These are phyloP conservation scores for Ogataea ramenticola DNA, from an alignment of 805 yeast species.

Conservation along the genomic window DNA sequence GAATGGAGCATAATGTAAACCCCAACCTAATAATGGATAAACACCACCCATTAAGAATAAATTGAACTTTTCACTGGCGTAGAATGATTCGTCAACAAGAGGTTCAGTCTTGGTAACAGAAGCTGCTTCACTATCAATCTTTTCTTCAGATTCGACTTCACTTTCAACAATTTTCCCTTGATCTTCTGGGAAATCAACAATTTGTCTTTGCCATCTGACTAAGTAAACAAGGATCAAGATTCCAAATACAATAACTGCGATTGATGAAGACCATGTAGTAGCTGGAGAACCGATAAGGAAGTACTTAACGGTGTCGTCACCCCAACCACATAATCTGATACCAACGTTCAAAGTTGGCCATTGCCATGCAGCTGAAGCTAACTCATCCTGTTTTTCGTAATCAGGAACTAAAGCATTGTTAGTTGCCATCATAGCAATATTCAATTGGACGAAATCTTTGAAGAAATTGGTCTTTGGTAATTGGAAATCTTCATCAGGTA, in stretches of 20 bases:
- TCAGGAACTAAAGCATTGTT: slow-evolving; percentile 80
- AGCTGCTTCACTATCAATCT: neutral
- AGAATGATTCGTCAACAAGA: neutral
- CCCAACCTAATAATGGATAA: slow-evolving; percentile 88
- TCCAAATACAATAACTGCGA: slow-evolving; percentile 49
- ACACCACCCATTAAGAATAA: slow-evolving; percentile 55
- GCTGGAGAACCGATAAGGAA: slow-evolving; percentile 73
- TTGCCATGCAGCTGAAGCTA: slow-evolving; percentile 76
- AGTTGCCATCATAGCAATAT: slow-evolving; percentile 84
- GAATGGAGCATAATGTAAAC: slow-evolving; percentile 82
- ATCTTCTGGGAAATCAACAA: slow-evolving; percentile 41
- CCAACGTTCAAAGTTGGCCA: slow-evolving; percentile 82
- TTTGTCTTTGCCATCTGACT: slow-evolving; percentile 81
- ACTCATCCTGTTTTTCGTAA: slow-evolving; percentile 60
- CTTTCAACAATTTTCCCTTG: neutral
- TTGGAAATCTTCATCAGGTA: slow-evolving; percentile 52
- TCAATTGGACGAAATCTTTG: slow-evolving; percentile 68
- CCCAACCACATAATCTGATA: slow-evolving; percentile 72
- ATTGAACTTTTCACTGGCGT: slow-evolving; percentile 9
- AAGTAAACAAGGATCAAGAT: slow-evolving; percentile 36
- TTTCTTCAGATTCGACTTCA: neutral
- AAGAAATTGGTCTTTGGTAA: slow-evolving; percentile 71
- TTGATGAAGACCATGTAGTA: slow-evolving; percentile 68
- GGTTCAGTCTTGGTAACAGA: slow-evolving; percentile 8
- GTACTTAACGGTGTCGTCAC: slow-evolving; percentile 48